Base-by-base conservation (phyloP, 208 protist species). In the Trypanosoma brucei region DNA sequence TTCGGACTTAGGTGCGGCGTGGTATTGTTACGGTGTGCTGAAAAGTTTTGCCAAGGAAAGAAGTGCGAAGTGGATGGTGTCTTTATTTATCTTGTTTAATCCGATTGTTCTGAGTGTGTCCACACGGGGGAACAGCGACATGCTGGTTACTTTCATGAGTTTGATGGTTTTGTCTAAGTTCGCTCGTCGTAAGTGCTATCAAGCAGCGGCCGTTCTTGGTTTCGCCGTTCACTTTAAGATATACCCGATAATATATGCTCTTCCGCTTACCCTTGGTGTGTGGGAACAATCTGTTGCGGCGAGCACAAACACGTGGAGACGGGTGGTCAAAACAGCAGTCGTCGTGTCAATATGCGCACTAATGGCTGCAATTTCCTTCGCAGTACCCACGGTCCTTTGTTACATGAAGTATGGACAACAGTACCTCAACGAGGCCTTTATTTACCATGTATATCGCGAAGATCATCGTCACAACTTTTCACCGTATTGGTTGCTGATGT, bases 61-160 rank as follows among this genome's bases (percentile, higher is more conserved):
- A 22, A 91, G 77, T 60, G 72, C 82, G 1, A 90, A 87, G 58
- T 67, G 68, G 82, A 79, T 92, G 74, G 63, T 90, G n/a, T 74
- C 74, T 5, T 42, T 85, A 1, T 86, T 93, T 13, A 94, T 94
- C 57, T 63, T 97, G 31, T 88, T 95, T 56, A 98, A 98, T 72
- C 95, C 95, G 1, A 81, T 98, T 51, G 77, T 93, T 4, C 68
- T 97, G 22, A 95, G 90, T 50, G 83, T 98, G 34, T 97, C 93
- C 2, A 97, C 96, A 4, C 74, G 96, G 51, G 96, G 96, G 38
- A 97, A 97, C 78, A 93, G 91, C 40, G 96, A 98, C 66, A 88
- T 95, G 68, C 68, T 98, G 8, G 81, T 97, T 31, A 87, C 81
- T 14, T 84, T 96, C 37, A 78, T 94, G 59, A 86, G 93, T 39